These are phyloP conservation scores for Hortaea sp. DNA, from an alignment of 2,329 filamentous ascomycete species.

Conservation along the genomic window DNA sequence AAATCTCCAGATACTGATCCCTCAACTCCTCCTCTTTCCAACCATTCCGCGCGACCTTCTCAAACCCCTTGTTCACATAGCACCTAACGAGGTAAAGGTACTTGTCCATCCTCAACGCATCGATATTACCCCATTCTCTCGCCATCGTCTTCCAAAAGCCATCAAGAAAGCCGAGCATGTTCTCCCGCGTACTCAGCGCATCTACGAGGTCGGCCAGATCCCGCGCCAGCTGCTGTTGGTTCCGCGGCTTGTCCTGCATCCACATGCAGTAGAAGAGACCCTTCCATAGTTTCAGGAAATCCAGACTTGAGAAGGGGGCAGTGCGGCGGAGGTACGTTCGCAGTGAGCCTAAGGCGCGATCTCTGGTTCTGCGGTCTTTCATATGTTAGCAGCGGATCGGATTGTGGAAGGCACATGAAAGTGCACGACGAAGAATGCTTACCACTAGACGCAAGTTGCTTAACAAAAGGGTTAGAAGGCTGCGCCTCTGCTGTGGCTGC, in stretches of 20 bases:
- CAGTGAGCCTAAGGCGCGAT: constrained; percentile 57
- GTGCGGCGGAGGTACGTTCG: constrained; percentile 60
- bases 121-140: constrained; percentile 42
- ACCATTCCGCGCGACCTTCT: constrained; percentile 32
- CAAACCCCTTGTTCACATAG: constrained; percentile 63
- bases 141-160: constrained; percentile 45
- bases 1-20: constrained; percentile 36
- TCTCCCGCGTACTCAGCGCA: constrained; percentile 39
- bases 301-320: constrained; percentile 52
- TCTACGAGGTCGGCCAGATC: constrained; percentile 65
- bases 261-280: constrained; percentile 82
- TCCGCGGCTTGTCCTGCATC: constrained; percentile 84
- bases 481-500: constrained; percentile 4
- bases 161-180: constrained; percentile 34
- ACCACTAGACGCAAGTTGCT: constrained; percentile 78
- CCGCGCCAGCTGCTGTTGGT: constrained; percentile 72
- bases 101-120: constrained; percentile 64
- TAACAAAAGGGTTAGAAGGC: constrained; percentile 54
- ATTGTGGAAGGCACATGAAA: constrained; percentile 57
- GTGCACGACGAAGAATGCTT: constrained; percentile 41
- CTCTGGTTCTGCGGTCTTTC: constrained; percentile 19
- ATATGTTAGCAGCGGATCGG: constrained; percentile 41
- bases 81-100: constrained; percentile 76
- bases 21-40: constrained; percentile 28
- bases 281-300: constrained; percentile 86